phyloP scores from a whole-genome alignment of 1,284 basidiomycete species.

The Vanrija sp. region DNA sequence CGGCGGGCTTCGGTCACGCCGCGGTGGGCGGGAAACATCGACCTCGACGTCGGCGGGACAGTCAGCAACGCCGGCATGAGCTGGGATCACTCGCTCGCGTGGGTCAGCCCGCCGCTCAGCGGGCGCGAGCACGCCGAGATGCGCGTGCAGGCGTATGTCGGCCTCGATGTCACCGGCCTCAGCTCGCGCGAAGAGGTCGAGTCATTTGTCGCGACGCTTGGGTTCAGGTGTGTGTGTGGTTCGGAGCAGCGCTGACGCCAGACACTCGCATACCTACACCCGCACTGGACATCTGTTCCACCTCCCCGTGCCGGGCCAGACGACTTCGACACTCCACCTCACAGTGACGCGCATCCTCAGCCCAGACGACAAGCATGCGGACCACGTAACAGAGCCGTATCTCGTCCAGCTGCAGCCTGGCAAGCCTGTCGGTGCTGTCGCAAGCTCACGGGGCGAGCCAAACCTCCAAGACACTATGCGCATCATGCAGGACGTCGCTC shows the following conservation, averaged over 20 bases:
- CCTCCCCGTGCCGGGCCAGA: constrained; percentile 29
- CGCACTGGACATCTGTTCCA: constrained; percentile 36
- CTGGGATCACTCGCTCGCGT: constrained; percentile 25
- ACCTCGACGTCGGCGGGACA: too few relatives aligned
- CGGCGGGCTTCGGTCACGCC: neutral
- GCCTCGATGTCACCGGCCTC: constrained; percentile 28
- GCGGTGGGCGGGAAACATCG: neutral
- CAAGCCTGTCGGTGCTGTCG: constrained; percentile 28
- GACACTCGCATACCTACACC: constrained; percentile 34
- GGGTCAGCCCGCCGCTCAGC: constrained; percentile 29
- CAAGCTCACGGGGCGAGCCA: constrained; percentile 21
- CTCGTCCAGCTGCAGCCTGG: constrained; percentile 37
- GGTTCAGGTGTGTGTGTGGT: constrained; percentile 32
- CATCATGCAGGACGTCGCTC: constrained; percentile 29
- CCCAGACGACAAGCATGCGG: constrained; percentile 3
- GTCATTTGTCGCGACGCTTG: constrained; percentile 32
- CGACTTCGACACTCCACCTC: constrained; percentile 27
- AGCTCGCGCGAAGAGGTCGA: constrained; percentile 26
- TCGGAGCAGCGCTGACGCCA: constrained; percentile 5
- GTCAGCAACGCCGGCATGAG: neutral
- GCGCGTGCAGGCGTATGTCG: constrained; percentile 31
- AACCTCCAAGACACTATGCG: constrained; percentile 30
- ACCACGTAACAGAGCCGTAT: constrained; percentile 27
- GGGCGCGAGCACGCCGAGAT: constrained; percentile 38
- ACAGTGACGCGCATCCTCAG: constrained; percentile 25